Evolutionary conservation across 139 green algal genomes (phyloP), one percentile per base, ranked within the genome.

Genomic region (Micractinium conductrix): DNA sequence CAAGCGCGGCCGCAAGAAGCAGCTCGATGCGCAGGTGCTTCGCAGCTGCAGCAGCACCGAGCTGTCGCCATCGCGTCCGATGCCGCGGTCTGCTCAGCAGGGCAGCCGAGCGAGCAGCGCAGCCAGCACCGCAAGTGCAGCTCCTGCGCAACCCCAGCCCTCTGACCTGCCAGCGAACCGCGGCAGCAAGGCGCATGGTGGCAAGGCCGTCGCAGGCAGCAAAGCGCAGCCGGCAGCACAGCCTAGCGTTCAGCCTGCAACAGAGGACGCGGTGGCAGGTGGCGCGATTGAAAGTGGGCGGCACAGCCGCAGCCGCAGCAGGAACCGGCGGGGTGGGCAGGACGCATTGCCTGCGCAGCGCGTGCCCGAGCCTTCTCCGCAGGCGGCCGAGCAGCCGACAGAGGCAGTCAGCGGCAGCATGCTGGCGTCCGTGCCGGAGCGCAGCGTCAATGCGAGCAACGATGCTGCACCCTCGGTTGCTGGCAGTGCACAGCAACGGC

Each of bases 301-400:
- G 24, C 60, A 65, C 80, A 63, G 50, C 80, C 58, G 80, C 26
- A 48, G 58, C 80, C 38, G 58, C 38, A 53, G 50, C 58, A n/a
- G 65, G 21, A 3, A 53, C 30, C 42, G 44, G 70, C 70, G 17
- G 43, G 26, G 40, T 22, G 37, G 60, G 22, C 82, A 60, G 48
- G 40, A 75, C 19, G 50, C 62, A 14, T 26, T 24, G 40, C 0
- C 35, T 6, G 70, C 40, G 42, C 70, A 28, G 26, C 70, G 70
- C 42, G 30, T 30, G 28, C 42, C 70, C 28, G 58, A 78, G 28
- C 70, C 17, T 78, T 78, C 43, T 43, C 70, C 40, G 70, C 42
- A 24, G 43, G n/a, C 44, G 22, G 43, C 38, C 26, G 21, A 53
- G 40, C 69, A 48, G 69, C 38, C 26, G 28, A 17, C 28, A 19